phyloP scores from a whole-genome alignment of 140 eudicot species.

The Eryngium alpinum region DNA sequence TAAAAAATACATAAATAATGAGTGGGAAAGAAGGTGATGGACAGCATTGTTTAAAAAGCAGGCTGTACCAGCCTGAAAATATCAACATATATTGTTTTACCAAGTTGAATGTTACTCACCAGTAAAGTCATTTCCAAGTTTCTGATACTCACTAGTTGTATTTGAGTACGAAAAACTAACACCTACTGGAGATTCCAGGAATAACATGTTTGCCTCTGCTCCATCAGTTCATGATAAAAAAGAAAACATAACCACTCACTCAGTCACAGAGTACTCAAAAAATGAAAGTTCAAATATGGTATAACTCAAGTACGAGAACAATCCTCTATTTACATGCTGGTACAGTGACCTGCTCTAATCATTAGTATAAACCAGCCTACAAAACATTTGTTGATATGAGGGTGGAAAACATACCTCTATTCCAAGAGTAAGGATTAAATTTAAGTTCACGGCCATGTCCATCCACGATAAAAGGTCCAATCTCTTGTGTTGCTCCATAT shows the following conservation, averaged over 20 bases:
- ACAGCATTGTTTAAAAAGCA: background rate
- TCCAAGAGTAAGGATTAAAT: constrained; percentile 73
- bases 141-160: constrained; percentile 68
- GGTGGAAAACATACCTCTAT: constrained; percentile 37
- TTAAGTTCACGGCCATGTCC: constrained; percentile 44
- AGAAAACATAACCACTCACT: background rate
- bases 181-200: constrained; percentile 94
- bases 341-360: constrained; percentile 14
- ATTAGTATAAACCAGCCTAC: background rate
- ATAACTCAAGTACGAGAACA: background rate
- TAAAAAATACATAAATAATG: background rate
- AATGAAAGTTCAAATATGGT: background rate
- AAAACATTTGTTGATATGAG: background rate
- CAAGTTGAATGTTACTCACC: constrained; percentile 36
- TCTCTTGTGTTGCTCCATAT: constrained; percentile 98
- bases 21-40: background rate
- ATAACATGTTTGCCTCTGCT: constrained; percentile 91
- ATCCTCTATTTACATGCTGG: background rate
- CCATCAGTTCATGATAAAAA: constrained; percentile 23
- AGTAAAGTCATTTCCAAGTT: constrained; percentile 74
- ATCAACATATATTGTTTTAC: background rate
- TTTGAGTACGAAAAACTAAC: constrained; percentile 93
- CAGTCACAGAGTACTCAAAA: constrained; percentile 14
- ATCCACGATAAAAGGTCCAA: constrained; percentile 81
- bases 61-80: background rate